Conservation (phyloP, 306 rosid genomes). For the Rosa rugosa region DNA sequence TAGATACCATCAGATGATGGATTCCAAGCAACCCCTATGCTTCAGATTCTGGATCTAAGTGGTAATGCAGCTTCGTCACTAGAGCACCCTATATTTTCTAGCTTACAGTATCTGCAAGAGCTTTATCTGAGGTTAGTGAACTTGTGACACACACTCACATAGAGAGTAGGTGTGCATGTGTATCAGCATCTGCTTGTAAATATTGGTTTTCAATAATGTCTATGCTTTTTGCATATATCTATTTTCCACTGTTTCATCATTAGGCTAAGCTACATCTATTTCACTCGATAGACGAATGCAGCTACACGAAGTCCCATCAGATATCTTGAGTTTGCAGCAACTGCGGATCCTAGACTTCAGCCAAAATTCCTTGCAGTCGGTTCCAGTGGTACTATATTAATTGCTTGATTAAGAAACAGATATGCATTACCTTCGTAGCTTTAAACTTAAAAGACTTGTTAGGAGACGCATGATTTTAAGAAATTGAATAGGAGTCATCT, state of each 20-base stretch:
- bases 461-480: background rate
- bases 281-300: constrained; percentile 65
- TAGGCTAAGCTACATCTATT: constrained; percentile 2
- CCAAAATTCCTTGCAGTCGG: constrained; percentile 76
- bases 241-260: background rate
- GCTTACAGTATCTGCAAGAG: too few relatives aligned
- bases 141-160: too few relatives aligned
- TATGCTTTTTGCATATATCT: background rate
- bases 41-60: too few relatives aligned
- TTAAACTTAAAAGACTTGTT: background rate
- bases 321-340: constrained; percentile 60
- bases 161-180: too few relatives aligned
- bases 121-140: too few relatives aligned
- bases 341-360: constrained; percentile 71
- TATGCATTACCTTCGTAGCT: background rate
- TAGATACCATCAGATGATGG: too few relatives aligned
- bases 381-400: constrained; percentile 72
- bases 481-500: background rate
- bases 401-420: constrained; percentile 1
- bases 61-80: too few relatives aligned
- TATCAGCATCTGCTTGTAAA: background rate
- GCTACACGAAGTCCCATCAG: constrained; percentile 64
- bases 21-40: too few relatives aligned
- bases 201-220: constrained; percentile 3
- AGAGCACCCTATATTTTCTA: too few relatives aligned